Evolutionary conservation across 1,284 basidiomycete species (phyloP).

Genomic region (Cryptococcus neoformans): DNA sequence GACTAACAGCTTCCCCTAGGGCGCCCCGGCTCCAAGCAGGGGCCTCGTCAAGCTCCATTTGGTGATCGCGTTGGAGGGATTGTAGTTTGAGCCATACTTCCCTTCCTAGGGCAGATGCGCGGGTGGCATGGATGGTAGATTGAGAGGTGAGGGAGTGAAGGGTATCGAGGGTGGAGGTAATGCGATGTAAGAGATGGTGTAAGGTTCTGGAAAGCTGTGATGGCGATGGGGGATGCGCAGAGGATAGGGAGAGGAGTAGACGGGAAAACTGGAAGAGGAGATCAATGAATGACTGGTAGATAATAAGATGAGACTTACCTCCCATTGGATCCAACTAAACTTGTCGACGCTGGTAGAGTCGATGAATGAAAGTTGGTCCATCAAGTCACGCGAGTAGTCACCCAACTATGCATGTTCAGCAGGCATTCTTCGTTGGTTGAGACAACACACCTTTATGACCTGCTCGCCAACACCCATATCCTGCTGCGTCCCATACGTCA

Average conservation of each 20-base stretch:
- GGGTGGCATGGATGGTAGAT: constrained; percentile 14
- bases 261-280: background rate
- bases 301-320: constrained; percentile 20
- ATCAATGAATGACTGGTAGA: background rate
- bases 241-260: constrained; percentile 23
- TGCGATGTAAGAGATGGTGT: constrained; percentile 31
- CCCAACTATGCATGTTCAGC: constrained; percentile 26
- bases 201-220: constrained; percentile 21
- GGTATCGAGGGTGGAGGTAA: constrained; percentile 29
- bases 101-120: constrained; percentile 18
- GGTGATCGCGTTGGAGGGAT: too few relatives aligned
- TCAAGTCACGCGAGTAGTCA: constrained; percentile 34
- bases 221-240: constrained; percentile 7
- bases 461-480: constrained; percentile 13
- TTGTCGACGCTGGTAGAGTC: constrained; percentile 40
- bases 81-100: background rate
- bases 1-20: too few relatives aligned
- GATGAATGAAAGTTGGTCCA: constrained; percentile 37
- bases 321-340: constrained; percentile 45
- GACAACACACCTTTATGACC: constrained; percentile 30
- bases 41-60: too few relatives aligned
- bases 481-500: constrained; percentile 9
- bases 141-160: constrained; percentile 22
- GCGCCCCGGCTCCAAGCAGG: too few relatives aligned
- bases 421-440: background rate